Conservation (phyloP, 2,329 filamentous ascomycete genomes). For the Fusarium camptoceras region DNA sequence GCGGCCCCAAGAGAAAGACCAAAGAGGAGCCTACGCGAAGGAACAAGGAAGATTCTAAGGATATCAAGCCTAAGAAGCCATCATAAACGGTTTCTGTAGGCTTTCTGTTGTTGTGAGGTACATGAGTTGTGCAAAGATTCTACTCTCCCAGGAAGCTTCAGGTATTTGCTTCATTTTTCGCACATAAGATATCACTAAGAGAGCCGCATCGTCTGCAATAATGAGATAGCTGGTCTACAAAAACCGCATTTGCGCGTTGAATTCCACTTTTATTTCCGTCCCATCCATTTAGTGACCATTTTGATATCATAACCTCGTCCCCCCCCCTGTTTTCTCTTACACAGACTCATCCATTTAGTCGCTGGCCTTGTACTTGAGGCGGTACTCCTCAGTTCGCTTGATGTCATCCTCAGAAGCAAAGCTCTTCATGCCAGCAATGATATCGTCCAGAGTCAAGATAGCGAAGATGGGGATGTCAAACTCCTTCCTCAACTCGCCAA, state of each 20-base stretch:
- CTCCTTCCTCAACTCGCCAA: conserved; percentile 86
- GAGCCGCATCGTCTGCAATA: conserved; percentile 29
- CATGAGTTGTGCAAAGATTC: conserved; percentile 1
- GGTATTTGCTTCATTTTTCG: conserved; percentile 18
- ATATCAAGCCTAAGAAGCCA: conserved; percentile 18
- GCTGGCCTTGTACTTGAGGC: conserved; percentile 71
- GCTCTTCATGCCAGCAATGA: conserved; percentile 75
- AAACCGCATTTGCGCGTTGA: conserved; percentile 17
- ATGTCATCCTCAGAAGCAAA: conserved; percentile 72
- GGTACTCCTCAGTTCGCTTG: conserved; percentile 78
- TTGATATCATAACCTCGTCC: conserved; percentile 24
- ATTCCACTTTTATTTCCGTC: conserved; percentile 1
- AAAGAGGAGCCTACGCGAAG: conserved; percentile 42
- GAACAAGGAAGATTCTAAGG: conserved; percentile 32
- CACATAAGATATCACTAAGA: conserved; percentile 17
- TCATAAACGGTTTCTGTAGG: conserved; percentile 6
- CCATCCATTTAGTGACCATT: conserved; percentile 22
- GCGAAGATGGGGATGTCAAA: conserved; percentile 85
- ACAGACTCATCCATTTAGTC: conserved; percentile 55
- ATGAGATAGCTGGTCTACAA: conserved; percentile 41
- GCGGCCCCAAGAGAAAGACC: conserved; percentile 42
- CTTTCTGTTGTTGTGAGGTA: conserved; percentile 1
- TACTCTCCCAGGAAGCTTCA: conserved; percentile 11
- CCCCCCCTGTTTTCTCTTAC: too few relatives aligned
- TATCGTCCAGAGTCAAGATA: conserved; percentile 86